Evolutionary conservation across 345 rosid genomes (phyloP), one percentile per base, ranked within the genome.

Genomic region (Salix suchowensis): DNA sequence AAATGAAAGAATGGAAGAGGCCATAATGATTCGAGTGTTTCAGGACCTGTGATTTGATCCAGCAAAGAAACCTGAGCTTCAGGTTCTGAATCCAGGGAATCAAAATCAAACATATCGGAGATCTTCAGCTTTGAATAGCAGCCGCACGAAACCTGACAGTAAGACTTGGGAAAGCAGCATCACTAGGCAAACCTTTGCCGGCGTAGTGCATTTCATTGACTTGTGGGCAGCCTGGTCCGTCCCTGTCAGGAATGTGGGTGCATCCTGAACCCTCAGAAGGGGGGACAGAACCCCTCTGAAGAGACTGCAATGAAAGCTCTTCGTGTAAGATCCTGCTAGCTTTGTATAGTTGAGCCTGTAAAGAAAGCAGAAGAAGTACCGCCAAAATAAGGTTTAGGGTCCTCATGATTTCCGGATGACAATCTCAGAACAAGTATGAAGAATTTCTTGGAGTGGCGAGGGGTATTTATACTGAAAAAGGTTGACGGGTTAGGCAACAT

Each of bases 241-340:
- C 65, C 13, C 65, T 54, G 0, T 87, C 85, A 5, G 96, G 93
- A 48, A 88, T 85, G 81, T 85, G 64, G 62, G 93, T 88, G 85
- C 93, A 89, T n/a, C 89, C 83, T 0, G 96, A 91, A 8, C 84
- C 24, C 1, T 80, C 64, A 1, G 88, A 84, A 46, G 90, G 81
- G 78, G 87, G 76, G 9, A 78, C 85, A 5, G 21, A 2, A 19
- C 48, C 77, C 10, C 67, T 87, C 34, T 84, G 82, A 64, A 91
- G 89, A 68, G 89, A 80, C 84, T 88, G 88, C n/a, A 86, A 71
- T 11, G 8, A 4, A 8, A 79, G 75, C 39, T 48, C 77, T 32
- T 73, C 71, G 19, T 30, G 72, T 36, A 88, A 68, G 2, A 78
- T 18, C 70, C 91, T 86, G 28, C 65, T 70, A 48, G 76, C 85